Base-by-base conservation (phyloP, 2,329 filamentous ascomycete genomes). In the Didymella lethalis region DNA sequence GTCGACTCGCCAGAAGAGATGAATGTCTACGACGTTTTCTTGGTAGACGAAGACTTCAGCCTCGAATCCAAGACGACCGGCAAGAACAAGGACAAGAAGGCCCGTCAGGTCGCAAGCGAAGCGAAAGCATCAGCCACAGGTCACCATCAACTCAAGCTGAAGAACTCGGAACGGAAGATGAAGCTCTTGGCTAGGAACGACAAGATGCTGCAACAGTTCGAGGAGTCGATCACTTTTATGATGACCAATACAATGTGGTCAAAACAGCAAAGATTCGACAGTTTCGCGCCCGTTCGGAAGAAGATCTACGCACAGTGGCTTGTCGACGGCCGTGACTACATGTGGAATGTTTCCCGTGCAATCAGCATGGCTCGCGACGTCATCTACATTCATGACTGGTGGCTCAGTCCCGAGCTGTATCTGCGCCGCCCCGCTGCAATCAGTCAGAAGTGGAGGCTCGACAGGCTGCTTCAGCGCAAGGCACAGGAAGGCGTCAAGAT, bases 331-430 rank as follows among this genome's bases (percentile, higher is more conserved):
- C 88, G 95, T 66, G 95, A 99, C 75, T 96, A 98, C 81, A 98
- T 98, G 94, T 99, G 95, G 95, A 96, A 97, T 75, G 93, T 98
- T 7, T 98, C 94, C 11, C 87, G 94, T 64, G 95, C 95, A 12
- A 96, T 99, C 70, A 95, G 92, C 74, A 97, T 97, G 88, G 95
- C 95, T 8, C 92, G 92, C 70, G 95, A 98, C 79, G 94, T 98
- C 62, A 94, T 99, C 68, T 98, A 98, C 78, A 98, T 99, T 63
- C 95, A 99, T 75, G 95, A 98, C 77, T 99, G 95, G 95, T 99
- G 95, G 95, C 81, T 99, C 40, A 97, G 92, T 68, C 95, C 95
- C 0, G 94, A 99, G 77, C 81, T 99, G 44, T 99, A 99, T 80
- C 89, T 98, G 88, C 87, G 95, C 60, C 86, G 95, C 57, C 95